Percentiles rank a stretch among this genome's conserved stretches.
phyloP scores from a whole-genome alignment of 495 filamentous ascomycete genomes.

The Penicillium angulare region DNA sequence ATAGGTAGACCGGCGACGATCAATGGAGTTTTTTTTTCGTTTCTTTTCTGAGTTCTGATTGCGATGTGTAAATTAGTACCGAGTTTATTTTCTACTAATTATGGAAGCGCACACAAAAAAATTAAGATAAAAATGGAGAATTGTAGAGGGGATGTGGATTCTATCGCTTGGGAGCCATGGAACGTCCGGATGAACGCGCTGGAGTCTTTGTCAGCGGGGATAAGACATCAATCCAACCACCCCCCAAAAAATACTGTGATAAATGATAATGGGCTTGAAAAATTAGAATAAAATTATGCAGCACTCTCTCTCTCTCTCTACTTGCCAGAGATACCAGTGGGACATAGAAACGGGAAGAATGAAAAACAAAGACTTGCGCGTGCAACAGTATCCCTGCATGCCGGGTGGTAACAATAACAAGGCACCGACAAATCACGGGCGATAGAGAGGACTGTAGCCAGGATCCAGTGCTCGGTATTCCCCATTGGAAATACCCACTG shows the following conservation, averaged over 20 bases:
- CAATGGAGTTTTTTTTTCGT: background rate
- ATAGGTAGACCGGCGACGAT: slow-evolving; percentile 1
- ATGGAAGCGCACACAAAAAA: too few relatives aligned
- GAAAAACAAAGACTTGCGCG: slow-evolving; percentile 16
- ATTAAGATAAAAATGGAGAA: background rate
- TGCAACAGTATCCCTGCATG: slow-evolving; percentile 31
- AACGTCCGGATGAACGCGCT: background rate
- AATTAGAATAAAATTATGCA: background rate
- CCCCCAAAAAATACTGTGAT: too few relatives aligned
- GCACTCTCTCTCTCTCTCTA: background rate
- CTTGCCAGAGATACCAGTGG: slow-evolving; percentile 4
- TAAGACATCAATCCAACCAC: background rate
- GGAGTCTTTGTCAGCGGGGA: background rate
- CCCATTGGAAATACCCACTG: slow-evolving; percentile 8
- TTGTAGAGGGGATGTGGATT: background rate
- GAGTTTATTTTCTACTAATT: background rate
- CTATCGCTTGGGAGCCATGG: slow-evolving; percentile 1
- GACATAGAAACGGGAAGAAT: slow-evolving; percentile 28
- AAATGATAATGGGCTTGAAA: too few relatives aligned
- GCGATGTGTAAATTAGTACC: background rate
- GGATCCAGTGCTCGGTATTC: slow-evolving; percentile 11
- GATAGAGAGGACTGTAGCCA: background rate
- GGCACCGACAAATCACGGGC: slow-evolving; percentile 19
- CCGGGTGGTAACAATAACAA: slow-evolving; percentile 28
- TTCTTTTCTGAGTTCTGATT: background rate